Percentiles rank a stretch among this genome's conserved stretches.
These are phyloP conservation scores for Coniochaeta sp. DNA, from an alignment of 2,329 filamentous ascomycete genomes.

Conservation along the genomic window DNA sequence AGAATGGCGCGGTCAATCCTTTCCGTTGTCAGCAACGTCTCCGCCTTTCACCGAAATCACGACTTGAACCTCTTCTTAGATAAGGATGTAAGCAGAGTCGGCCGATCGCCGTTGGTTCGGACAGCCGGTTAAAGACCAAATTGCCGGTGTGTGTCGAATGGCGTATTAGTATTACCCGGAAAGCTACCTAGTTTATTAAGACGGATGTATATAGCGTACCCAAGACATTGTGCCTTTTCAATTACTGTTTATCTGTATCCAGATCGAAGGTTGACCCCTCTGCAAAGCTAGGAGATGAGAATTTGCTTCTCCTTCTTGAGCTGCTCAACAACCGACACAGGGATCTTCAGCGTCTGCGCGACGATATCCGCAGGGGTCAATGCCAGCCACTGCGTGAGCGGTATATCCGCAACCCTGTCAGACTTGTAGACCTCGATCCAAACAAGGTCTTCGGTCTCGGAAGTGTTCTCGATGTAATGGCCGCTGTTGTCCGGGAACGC, in stretches of 20 bases:
- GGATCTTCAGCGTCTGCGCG: constrained; percentile 51
- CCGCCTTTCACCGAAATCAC: background rate
- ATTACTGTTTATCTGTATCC: background rate
- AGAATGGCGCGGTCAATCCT: background rate
- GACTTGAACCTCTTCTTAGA: background rate
- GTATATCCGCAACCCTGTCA: constrained; percentile 59
- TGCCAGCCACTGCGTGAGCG: constrained; percentile 62
- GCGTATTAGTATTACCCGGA: background rate
- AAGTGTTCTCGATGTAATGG: constrained; percentile 65
- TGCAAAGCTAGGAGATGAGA: constrained; percentile 24
- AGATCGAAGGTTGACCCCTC: background rate
- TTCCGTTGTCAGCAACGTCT: background rate
- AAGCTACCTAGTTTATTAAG: background rate
- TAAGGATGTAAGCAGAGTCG: background rate
- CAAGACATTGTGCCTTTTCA: background rate
- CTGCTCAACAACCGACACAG: constrained; percentile 44
- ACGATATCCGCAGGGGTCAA: constrained; percentile 58
- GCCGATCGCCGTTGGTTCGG: background rate
- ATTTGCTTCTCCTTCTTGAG: constrained; percentile 60
- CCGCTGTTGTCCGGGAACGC: constrained; percentile 59
- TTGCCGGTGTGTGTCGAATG: background rate
- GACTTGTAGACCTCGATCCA: constrained; percentile 67
- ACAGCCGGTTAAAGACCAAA: background rate
- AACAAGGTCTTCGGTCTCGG: constrained; percentile 53
- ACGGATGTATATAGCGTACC: background rate